Conservation (phyloP, 2,329 filamentous ascomycete species). For the Raffaelea arxii region DNA sequence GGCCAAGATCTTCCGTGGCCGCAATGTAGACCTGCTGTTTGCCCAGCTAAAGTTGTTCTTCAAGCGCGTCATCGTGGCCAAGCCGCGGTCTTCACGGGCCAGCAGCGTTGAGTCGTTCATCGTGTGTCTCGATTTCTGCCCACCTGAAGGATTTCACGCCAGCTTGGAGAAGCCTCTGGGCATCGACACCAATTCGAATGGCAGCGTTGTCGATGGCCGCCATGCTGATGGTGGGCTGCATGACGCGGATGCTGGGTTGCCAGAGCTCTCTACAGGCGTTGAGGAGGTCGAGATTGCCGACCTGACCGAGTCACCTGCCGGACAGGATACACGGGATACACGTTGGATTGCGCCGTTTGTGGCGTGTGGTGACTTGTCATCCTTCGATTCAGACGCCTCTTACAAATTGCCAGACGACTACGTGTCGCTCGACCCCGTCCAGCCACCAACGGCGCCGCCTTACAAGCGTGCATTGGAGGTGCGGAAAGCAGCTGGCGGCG, state of each 20-base stretch:
- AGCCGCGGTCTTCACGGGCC: constrained; percentile 87
- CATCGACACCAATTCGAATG: too few relatives aligned
- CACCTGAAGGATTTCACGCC: constrained; percentile 65
- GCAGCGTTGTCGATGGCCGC: too few relatives aligned
- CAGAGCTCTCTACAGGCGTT: too few relatives aligned
- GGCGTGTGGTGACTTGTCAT: constrained; percentile 90
- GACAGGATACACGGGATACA: constrained; percentile 25
- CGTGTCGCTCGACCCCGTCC: constrained; percentile 80
- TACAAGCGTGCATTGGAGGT: constrained; percentile 88
- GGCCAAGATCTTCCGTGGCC: constrained; percentile 91
- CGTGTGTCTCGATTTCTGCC: constrained; percentile 82
- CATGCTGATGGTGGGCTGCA: too few relatives aligned
- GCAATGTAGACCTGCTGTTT: constrained; percentile 92
- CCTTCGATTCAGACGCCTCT: constrained; percentile 92
- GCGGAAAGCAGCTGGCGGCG: constrained; percentile 64
- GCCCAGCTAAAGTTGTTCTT: constrained; percentile 92
- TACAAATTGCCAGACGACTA: constrained; percentile 82
- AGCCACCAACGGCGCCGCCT: constrained; percentile 90
- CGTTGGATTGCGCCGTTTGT: constrained; percentile 93
- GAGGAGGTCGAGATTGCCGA: constrained; percentile 37
- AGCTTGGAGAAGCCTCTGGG: constrained; percentile 69
- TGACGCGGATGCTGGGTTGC: too few relatives aligned
- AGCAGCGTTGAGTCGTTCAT: constrained; percentile 97
- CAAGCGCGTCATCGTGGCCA: constrained; percentile 76
- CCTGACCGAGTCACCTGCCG: constrained; percentile 13